Conservation (phyloP, 1,139 yeast species). For the Kodamaea suecica region DNA sequence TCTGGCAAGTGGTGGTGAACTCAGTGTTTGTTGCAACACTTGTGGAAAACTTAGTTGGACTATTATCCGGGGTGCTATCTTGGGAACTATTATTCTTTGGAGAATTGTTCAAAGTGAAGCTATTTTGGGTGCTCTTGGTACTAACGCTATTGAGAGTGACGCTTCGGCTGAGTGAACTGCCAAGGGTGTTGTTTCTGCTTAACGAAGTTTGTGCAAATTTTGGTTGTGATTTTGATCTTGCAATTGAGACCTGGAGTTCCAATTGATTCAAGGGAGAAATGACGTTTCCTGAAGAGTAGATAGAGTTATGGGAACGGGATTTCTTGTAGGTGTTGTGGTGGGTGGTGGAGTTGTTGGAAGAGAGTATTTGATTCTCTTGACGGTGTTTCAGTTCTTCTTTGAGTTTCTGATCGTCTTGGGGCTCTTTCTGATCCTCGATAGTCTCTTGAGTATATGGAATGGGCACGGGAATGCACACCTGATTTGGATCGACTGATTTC, state of each 20-base stretch:
- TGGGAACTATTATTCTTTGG: background rate
- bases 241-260: slow-evolving; percentile 15
- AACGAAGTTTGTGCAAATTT: background rate
- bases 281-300: too few relatives aligned
- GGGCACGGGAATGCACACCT: too few relatives aligned
- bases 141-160: background rate
- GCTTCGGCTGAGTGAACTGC: background rate
- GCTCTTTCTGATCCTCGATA: background rate
- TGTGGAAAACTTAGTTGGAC: background rate
- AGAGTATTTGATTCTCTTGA: background rate
- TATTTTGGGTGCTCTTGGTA: background rate
- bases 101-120: background rate
- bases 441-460: background rate
- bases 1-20: too few relatives aligned
- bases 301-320: too few relatives aligned
- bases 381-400: background rate
- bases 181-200: background rate
- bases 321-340: background rate
- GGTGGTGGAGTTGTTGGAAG: background rate
- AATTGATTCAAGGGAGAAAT: slow-evolving; percentile 14
- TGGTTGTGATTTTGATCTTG: slow-evolving; percentile 10
- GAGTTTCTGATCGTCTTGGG: background rate
- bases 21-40: too few relatives aligned
- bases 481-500: too few relatives aligned
- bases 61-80: background rate